Evolutionary conservation across 2,329 filamentous ascomycete genomes (phyloP).

Genomic region (Penicillium sp.): DNA sequence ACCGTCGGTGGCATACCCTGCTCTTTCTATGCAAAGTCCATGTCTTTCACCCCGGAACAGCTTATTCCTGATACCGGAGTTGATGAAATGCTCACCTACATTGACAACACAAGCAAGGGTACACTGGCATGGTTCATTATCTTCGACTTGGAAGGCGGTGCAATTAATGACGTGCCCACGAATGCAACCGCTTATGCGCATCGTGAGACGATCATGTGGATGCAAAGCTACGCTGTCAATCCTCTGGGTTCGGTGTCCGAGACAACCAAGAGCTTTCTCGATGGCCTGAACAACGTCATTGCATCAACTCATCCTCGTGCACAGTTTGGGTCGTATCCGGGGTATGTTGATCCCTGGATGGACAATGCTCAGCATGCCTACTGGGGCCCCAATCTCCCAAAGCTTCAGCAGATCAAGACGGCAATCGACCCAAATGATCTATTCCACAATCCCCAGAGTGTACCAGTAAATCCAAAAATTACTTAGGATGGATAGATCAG

Average conservation of each 20-base stretch:
- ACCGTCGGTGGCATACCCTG: conserved; percentile 42
- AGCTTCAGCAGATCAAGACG: conserved; percentile 51
- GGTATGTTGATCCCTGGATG: conserved; percentile 59
- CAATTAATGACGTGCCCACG: conserved; percentile 54
- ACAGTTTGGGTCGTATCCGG: conserved; percentile 56
- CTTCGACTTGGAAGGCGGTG: conserved; percentile 61
- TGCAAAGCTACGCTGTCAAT: conserved; percentile 60
- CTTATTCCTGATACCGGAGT: conserved; percentile 49
- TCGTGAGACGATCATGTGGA: conserved; percentile 62
- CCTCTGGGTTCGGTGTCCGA: conserved; percentile 44
- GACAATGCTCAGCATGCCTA: conserved; percentile 50
- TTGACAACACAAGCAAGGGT: conserved; percentile 51
- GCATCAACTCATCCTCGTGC: conserved; percentile 35
- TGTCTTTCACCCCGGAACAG: conserved; percentile 53
- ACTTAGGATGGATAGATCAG: not conserved
- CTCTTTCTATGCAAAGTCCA: conserved; percentile 58
- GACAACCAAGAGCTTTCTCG: conserved; percentile 52
- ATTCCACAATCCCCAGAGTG: conserved; percentile 59
- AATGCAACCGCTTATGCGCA: conserved; percentile 62
- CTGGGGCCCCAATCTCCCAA: conserved; percentile 54
- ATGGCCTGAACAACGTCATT: conserved; percentile 48
- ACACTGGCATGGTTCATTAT: conserved; percentile 60
- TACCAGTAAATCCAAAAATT: conserved; percentile 10
- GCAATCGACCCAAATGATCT: conserved; percentile 54
- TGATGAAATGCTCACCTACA: conserved; percentile 53